phyloP scores from a whole-genome alignment of 2,329 filamentous ascomycete species.

The Arthrobotrys sinensis region DNA sequence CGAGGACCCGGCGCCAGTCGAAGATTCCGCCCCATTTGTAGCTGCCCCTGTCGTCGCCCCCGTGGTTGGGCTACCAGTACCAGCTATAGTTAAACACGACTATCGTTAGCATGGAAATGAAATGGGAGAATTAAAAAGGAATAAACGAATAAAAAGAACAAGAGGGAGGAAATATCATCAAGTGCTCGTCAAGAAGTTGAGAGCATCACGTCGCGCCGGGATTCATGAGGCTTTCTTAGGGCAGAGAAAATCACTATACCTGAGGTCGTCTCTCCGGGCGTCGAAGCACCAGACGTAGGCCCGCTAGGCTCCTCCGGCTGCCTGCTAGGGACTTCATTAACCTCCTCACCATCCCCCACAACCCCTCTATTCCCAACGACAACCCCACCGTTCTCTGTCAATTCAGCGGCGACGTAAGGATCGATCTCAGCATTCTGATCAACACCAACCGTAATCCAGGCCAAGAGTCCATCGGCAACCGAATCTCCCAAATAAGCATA shows the following conservation, averaged over 20 bases:
- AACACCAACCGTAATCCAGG: constrained; percentile 73
- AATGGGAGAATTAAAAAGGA: background rate
- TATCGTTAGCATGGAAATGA: background rate
- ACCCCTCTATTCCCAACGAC: constrained; percentile 62
- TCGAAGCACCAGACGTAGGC: background rate
- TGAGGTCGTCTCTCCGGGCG: constrained; percentile 11
- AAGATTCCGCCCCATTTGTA: background rate
- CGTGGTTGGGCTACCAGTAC: constrained; percentile 3
- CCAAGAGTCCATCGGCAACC: constrained; percentile 71
- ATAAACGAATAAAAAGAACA: background rate
- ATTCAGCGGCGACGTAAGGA: constrained; percentile 66
- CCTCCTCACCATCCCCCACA: constrained; percentile 57
- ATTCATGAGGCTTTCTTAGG: background rate
- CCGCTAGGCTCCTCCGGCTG: constrained; percentile 37
- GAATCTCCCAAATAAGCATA: constrained; percentile 73
- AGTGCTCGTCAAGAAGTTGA: background rate
- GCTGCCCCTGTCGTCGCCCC: background rate
- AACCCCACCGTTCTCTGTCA: constrained; percentile 66
- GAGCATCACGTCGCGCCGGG: background rate
- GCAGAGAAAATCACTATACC: constrained; percentile 17
- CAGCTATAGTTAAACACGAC: constrained; percentile 13
- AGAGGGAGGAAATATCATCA: constrained; percentile 3
- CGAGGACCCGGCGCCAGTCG: background rate
- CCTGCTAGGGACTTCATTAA: constrained; percentile 39
- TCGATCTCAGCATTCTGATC: constrained; percentile 67